Evolutionary conservation across 495 filamentous ascomycete genomes (phyloP).

Genomic region (Copromyces sp.): DNA sequence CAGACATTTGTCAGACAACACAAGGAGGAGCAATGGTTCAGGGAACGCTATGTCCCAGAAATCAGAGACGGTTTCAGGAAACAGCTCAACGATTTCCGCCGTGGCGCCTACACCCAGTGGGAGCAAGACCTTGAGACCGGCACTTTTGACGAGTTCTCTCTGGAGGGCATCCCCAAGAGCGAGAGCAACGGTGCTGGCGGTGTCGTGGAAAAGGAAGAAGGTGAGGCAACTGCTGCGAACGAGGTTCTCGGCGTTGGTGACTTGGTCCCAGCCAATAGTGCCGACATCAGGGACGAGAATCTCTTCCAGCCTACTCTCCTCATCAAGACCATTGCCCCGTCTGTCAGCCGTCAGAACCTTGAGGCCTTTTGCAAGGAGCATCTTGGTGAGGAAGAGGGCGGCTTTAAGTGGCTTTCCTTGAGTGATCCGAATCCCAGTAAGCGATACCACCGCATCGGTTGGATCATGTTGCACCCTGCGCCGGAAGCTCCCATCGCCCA

Average conservation of each 20-base stretch:
- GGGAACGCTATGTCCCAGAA: conserved; percentile 83
- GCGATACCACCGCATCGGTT: conserved; percentile 94
- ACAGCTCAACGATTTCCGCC: conserved; percentile 65
- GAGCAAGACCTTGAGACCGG: conserved; percentile 71
- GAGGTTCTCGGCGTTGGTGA: conserved; percentile 90
- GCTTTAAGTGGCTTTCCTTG: conserved; percentile 83
- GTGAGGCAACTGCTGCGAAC: conserved; percentile 77
- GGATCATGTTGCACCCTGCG: conserved; percentile 86
- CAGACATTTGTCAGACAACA: conserved; percentile 80
- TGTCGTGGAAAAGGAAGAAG: conserved; percentile 87
- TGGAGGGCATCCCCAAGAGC: conserved; percentile 91
- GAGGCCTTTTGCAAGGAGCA: conserved; percentile 89
- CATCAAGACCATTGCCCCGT: conserved; percentile 96
- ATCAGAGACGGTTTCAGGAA: conserved; percentile 57
- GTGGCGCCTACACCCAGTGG: conserved; percentile 70
- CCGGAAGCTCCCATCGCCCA: conserved; percentile 49
- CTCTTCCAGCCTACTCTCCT: conserved; percentile 79
- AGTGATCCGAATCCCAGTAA: conserved; percentile 96
- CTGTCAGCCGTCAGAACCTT: conserved; percentile 87
- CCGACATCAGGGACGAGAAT: conserved; percentile 74
- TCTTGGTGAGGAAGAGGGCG: conserved; percentile 73
- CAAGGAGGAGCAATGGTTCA: conserved; percentile 95
- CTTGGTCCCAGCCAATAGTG: conserved; percentile 66
- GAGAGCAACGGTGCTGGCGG: conserved; percentile 84
- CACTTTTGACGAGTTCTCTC: conserved; percentile 83